Evolutionary conservation across 2,329 filamentous ascomycete species (phyloP).

Genomic region (Botryotinia convoluta): DNA sequence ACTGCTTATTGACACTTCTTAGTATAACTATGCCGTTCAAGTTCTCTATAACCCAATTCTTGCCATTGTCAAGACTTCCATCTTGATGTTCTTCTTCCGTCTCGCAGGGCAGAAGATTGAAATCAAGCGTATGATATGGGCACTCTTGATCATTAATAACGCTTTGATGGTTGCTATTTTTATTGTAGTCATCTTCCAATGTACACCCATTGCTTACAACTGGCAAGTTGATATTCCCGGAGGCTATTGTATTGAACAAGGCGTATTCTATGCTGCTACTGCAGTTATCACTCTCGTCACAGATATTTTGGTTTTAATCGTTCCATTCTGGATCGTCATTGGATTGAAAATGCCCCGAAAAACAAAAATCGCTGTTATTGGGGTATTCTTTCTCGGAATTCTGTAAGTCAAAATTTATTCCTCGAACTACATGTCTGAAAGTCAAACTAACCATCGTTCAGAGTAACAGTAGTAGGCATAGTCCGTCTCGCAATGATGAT

Average conservation of each 20-base stretch:
- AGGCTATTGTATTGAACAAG: neutral
- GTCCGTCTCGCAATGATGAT: neutral
- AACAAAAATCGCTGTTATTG: neutral
- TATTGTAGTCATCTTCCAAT: neutral
- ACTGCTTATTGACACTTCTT: neutral
- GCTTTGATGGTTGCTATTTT: neutral
- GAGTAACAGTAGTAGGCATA: neutral
- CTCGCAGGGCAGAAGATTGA: neutral
- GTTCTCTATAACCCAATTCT: neutral
- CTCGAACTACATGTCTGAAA: neutral
- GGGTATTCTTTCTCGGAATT: neutral
- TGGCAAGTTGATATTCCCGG: neutral
- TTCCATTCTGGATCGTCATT: conserved; percentile 4
- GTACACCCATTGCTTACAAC: neutral
- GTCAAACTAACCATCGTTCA: neutral
- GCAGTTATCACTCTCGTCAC: neutral
- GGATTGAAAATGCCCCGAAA: conserved; percentile 4
- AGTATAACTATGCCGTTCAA: neutral
- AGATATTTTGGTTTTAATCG: neutral
- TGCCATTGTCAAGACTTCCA: neutral
- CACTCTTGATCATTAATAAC: neutral
- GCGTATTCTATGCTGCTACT: neutral
- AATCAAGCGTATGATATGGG: neutral
- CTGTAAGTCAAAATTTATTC: neutral
- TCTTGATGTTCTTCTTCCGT: neutral